Percentiles rank a stretch among this genome's conserved stretches.
These are phyloP conservation scores for Silene coronaria DNA, from an alignment of 179 eudicot genomes.

Conservation along the genomic window DNA sequence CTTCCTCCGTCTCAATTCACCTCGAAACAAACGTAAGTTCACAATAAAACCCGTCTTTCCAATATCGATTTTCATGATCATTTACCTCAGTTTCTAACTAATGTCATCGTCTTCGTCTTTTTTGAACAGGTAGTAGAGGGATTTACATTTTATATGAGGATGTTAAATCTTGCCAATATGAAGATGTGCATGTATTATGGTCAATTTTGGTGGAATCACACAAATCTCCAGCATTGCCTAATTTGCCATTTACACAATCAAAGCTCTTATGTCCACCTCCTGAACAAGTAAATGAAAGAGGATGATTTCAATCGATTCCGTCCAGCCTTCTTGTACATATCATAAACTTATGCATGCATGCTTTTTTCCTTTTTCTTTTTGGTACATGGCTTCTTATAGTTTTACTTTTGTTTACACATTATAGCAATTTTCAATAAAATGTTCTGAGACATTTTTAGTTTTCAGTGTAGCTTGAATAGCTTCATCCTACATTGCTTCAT, in stretches of 20 bases:
- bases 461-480: neutral
- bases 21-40: constrained; percentile 59
- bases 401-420: neutral
- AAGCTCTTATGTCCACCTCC: constrained; percentile 29
- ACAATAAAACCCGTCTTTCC: neutral
- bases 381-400: constrained; percentile 10
- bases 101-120: too few relatives aligned
- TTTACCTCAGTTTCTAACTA: too few relatives aligned
- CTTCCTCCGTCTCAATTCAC: constrained; percentile 55
- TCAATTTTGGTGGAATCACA: constrained; percentile 77
- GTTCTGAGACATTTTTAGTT: neutral
- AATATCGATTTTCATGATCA: too few relatives aligned
- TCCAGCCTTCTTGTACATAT: constrained; percentile 17
- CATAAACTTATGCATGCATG: neutral
- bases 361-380: neutral
- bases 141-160: constrained; percentile 84
- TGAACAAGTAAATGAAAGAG: constrained; percentile 26
- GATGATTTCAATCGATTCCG: constrained; percentile 3
- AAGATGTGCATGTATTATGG: constrained; percentile 90
- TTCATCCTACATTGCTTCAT: neutral
- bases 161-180: constrained; percentile 81
- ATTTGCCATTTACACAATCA: constrained; percentile 38
- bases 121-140: constrained; percentile 63
- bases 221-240: constrained; percentile 28
- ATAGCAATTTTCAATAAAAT: constrained; percentile 12